Evolutionary conservation across 306 rosid genomes (phyloP), one percentile per base, ranked within the genome.

Genomic region (Vachellia pachyceras): DNA sequence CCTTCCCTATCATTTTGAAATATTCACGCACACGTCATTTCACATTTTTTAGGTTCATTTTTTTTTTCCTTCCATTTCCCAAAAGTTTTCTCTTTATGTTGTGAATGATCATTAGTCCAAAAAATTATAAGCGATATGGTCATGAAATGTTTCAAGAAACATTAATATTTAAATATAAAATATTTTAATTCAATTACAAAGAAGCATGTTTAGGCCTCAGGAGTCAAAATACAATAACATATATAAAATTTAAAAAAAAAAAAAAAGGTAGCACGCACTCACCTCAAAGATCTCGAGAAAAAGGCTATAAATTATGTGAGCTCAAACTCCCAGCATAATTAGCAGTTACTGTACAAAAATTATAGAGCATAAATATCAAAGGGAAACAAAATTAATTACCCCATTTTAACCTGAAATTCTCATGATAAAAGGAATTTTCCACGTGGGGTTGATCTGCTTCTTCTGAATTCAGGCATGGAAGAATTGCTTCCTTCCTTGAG

Each of bases 381-480:
- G 33, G 33, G 5, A 78, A 0, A 79, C 55, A 54, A 3, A 20
- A 22, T n/a, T 42, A 11, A 42, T 22, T 5, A 25, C 45, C 73
- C 63, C 69, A 33, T 36, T 67, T 46, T 52, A 69, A 44, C 55
- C 39, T 35, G 70, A 77, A 77, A 80, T 82, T 85, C 83, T 88
- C 88, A 92, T 54, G 94, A 83, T 49, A 79, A 69, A 67, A 83
- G 84, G 86, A 89, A 86, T 78, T 95, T 89, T 40, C 98, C 95
- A 10, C 97, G 97, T 44, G 98, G 97, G 11, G 97, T 89, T 1
- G 99, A 93, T 45, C 89, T 89, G 81, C 97, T 95, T 82, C 99
- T 92, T 68, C 90, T 88, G 40, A 80, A 72, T 25, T 93, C 97
- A 10, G 90, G 74, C 88, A 84, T 55, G 50, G 94, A 75, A 29